A percentile compares a stretch with the other conserved stretches of the same genome.
Conservation (phyloP, 78 protist species). For the Cavenderia fasciculata region DNA sequence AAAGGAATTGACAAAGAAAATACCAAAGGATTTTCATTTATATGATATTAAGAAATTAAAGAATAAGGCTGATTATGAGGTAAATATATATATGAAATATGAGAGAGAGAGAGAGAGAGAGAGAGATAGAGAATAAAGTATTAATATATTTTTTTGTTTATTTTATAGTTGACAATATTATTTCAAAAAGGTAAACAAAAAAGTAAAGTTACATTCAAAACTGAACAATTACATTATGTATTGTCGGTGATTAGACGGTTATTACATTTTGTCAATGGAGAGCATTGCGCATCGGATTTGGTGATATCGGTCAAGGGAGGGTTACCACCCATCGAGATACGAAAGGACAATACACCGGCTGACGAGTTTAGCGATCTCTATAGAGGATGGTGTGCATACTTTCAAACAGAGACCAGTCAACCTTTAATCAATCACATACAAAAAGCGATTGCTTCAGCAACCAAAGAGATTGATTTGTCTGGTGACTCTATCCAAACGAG, state of each 20-base stretch:
- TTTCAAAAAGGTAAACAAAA: slow-evolving; percentile 69
- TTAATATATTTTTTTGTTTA: background rate
- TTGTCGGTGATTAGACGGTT: slow-evolving; percentile 33
- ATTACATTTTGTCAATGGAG: slow-evolving; percentile 10
- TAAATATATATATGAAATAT: background rate
- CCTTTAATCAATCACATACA: background rate
- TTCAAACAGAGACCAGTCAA: background rate
- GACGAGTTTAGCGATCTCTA: slow-evolving; percentile 40
- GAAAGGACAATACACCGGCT: slow-evolving; percentile 4
- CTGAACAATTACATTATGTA: slow-evolving; percentile 34
- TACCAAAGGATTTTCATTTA: slow-evolving; percentile 66
- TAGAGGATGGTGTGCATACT: slow-evolving; percentile 67
- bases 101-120: background rate
- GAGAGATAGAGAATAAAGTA: background rate
- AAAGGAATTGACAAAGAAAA: slow-evolving; percentile 38
- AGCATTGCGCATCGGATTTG: slow-evolving; percentile 48
- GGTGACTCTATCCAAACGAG: slow-evolving; percentile 1
- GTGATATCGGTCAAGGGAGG: background rate
- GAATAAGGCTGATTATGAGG: slow-evolving; percentile 41
- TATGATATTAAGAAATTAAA: slow-evolving; percentile 49
- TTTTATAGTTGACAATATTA: slow-evolving; percentile 19
- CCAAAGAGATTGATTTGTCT: slow-evolving; percentile 28
- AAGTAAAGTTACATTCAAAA: slow-evolving; percentile 28
- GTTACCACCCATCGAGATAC: background rate
- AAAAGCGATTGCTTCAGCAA: background rate